Base-by-base conservation (phyloP, 1,139 yeast genomes). In the Nadsonia commutata region DNA sequence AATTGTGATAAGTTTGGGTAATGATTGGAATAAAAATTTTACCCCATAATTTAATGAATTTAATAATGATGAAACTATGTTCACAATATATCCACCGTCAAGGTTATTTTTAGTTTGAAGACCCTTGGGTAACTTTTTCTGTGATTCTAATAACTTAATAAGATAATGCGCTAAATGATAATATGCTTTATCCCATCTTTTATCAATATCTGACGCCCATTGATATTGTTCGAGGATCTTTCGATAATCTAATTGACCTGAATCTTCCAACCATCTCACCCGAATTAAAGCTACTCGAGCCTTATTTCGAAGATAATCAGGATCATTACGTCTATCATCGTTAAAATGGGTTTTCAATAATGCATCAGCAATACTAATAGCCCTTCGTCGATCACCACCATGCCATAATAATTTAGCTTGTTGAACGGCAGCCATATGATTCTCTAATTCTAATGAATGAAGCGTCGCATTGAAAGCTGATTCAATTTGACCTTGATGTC, bases 371-470 rank as follows among this genome's bases (percentile, higher is more conserved):
- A 77, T 70, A 43, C 80, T 76, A 37, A 90, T 70, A 0, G 98
- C 98, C 52, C 86, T 80, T 18, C 90, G 75, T 49, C 78, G 86
- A 49, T 85, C 93, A 1, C 94, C 95, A 56, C 84, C 86, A 1
- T 78, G 80, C 97, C 98, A 90, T 41, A 86, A 61, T 7, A 93
- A 68, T 46, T 83, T 78, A 0, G 97, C 84, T 58, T 83, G 82
- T 57, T 86, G 95, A 37, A 81, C 67, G 47, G 77, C 79, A 1
- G 93, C 85, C 20, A 69, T 66, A 1, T 64, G 62, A 40, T 64
- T 59, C 1, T 59, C 60, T 27, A 71, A 56, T 3, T 70, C 67
- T 60, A 78, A 67, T 0, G 94, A 90, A 45, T 74, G 72, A 59
- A 88, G 76, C 22, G 85, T 74, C 3, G 80, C 72, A 38, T 78